Evolutionary conservation across 371 early-diverging fungal species (phyloP).

Genomic region (Mucor circinelloides): DNA sequence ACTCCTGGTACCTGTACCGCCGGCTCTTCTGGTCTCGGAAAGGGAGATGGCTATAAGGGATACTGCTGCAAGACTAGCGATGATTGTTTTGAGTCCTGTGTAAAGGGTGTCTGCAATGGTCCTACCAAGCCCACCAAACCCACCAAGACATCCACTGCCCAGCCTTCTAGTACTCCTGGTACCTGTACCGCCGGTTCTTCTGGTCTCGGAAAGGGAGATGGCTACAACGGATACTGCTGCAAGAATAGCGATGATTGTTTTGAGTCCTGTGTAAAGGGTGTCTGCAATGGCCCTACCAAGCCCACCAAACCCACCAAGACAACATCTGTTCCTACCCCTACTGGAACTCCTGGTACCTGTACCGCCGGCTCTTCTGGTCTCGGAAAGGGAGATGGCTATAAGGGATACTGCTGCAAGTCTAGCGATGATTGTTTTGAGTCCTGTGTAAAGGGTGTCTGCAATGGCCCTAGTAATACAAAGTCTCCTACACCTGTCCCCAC

Average conservation of each 20-base stretch:
- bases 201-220: conserved; percentile 13
- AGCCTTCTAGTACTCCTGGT: too few relatives aligned
- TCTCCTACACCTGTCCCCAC: neutral
- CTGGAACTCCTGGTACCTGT: neutral
- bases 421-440: conserved; percentile 7
- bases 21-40: too few relatives aligned
- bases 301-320: neutral
- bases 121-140: conserved; percentile 5
- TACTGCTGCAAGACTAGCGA: conserved; percentile 10
- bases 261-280: conserved; percentile 5
- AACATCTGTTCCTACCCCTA: too few relatives aligned
- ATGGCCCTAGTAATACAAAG: neutral
- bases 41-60: conserved; percentile 16
- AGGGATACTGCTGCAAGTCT: conserved; percentile 11
- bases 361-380: neutral
- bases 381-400: conserved; percentile 14
- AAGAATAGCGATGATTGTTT: conserved; percentile 5
- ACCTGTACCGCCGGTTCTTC: conserved; percentile 1
- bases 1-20: neutral
- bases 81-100: conserved; percentile 11
- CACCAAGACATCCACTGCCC: too few relatives aligned
- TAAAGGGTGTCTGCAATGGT: conserved; percentile 5
- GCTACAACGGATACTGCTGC: conserved; percentile 15
- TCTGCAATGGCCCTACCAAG: conserved; percentile 6
- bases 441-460: conserved; percentile 11